Conservation (phyloP, 352 stramenopile species). For the Globisporangium viniferum region DNA sequence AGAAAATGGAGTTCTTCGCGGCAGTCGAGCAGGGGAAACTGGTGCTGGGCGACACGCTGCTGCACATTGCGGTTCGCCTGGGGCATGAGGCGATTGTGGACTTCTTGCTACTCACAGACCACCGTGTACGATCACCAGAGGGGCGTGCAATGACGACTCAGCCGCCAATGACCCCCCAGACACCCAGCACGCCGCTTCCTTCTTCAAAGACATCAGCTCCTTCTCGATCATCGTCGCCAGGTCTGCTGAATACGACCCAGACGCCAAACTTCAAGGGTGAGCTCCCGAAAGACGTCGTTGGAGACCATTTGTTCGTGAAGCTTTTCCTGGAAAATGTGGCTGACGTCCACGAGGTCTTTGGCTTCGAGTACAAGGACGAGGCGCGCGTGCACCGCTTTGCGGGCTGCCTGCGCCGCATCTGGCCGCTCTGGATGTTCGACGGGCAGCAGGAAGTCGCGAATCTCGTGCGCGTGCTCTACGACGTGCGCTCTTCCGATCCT, state of each 20-base stretch:
- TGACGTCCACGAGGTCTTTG: conserved; percentile 69
- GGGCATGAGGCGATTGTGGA: conserved; percentile 49
- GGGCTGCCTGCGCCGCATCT: conserved; percentile 46
- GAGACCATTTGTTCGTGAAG: conserved; percentile 29
- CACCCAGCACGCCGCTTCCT: background rate
- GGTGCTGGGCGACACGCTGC: conserved; percentile 64
- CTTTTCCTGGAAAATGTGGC: conserved; percentile 48
- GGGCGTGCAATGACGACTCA: background rate
- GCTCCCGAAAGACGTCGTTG: conserved; percentile 40
- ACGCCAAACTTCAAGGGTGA: conserved; percentile 71
- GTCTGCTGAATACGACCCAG: conserved; percentile 30
- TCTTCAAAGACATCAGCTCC: background rate
- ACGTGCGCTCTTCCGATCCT: conserved; percentile 53
- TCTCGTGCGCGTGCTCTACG: conserved; percentile 67
- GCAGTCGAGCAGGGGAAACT: conserved; percentile 54
- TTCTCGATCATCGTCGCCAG: background rate
- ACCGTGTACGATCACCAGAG: conserved; percentile 10
- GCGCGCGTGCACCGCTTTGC: conserved; percentile 64
- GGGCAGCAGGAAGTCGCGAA: conserved; percentile 49
- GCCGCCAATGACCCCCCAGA: background rate
- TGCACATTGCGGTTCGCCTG: conserved; percentile 67
- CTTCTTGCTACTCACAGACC: conserved; percentile 63
- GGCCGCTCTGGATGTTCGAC: conserved; percentile 79
- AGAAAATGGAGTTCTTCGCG: conserved; percentile 79
- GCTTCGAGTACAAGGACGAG: conserved; percentile 54